phyloP scores from a whole-genome alignment of 2,329 filamentous ascomycete genomes.

The Pestalotiopsis sp. region DNA sequence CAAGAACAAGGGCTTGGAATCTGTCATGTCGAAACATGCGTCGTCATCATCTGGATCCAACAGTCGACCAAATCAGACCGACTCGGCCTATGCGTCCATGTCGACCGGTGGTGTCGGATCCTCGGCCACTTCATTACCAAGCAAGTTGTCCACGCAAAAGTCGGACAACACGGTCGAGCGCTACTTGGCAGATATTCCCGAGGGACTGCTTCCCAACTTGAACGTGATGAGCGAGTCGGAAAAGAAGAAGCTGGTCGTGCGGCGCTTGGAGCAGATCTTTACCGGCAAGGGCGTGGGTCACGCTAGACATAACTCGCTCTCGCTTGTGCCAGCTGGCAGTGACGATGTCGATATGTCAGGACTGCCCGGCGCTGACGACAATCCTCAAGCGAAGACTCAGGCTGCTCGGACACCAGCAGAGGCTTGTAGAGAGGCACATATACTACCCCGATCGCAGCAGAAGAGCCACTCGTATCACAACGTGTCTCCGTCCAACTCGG shows the following conservation, averaged over 20 bases:
- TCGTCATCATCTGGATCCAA: conserved; percentile 57
- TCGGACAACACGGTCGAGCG: conserved; percentile 66
- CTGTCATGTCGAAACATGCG: conserved; percentile 53
- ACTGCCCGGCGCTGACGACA: conserved; percentile 38
- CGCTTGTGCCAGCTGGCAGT: conserved; percentile 28
- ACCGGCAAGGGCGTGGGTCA: conserved; percentile 64
- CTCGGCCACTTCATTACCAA: conserved; percentile 39
- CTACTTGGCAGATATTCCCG: conserved; percentile 74
- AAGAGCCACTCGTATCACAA: conserved; percentile 46
- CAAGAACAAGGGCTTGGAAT: conserved; percentile 43
- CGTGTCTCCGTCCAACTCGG: conserved; percentile 47
- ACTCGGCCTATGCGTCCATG: conserved; percentile 72
- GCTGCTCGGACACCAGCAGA: conserved; percentile 27
- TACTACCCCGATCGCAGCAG: conserved; percentile 36
- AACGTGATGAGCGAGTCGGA: conserved; percentile 69
- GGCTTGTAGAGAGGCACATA: conserved; percentile 50
- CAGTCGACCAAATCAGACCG: conserved; percentile 43
- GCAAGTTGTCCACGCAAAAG: conserved; percentile 33
- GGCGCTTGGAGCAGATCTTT: conserved; percentile 78
- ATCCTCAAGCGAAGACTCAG: conserved; percentile 1
- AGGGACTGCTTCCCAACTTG: conserved; percentile 65
- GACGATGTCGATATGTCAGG: conserved; percentile 31
- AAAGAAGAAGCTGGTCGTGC: conserved; percentile 76
- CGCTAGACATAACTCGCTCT: conserved; percentile 33
- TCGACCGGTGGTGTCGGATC: conserved; percentile 53